Conservation (phyloP, 495 filamentous ascomycete genomes). For the Collariella sp. region DNA sequence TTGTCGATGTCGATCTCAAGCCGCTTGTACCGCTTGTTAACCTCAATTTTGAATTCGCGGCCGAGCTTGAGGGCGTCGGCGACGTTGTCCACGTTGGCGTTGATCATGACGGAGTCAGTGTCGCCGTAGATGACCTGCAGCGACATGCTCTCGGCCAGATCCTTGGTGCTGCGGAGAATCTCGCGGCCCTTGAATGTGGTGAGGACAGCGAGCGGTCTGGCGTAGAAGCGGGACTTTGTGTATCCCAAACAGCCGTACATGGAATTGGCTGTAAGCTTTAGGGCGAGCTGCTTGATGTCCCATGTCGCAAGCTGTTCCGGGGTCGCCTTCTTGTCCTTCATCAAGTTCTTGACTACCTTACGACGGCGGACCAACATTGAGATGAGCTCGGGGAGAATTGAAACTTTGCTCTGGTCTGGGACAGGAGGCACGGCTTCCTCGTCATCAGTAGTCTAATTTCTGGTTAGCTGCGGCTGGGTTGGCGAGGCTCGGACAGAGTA, state of each 20-base stretch:
- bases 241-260: constrained; percentile 99
- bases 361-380: constrained; percentile 80
- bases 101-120: constrained; percentile 99
- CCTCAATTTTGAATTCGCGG: constrained; percentile 51
- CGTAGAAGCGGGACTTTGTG: constrained; percentile 92
- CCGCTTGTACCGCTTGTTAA: constrained; percentile 84
- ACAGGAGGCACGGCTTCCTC: constrained; percentile 71
- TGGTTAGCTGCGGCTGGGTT: constrained; percentile 14
- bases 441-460: constrained; percentile 60
- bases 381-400: constrained; percentile 84
- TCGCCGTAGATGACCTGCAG: constrained; percentile 96
- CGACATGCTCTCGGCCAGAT: constrained; percentile 78
- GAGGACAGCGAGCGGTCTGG: constrained; percentile 86
- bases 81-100: constrained; percentile 91
- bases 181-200: constrained; percentile 97
- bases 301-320: constrained; percentile 83
- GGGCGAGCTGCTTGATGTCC: constrained; percentile 94
- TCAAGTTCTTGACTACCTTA: constrained; percentile 83
- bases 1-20: constrained; percentile 98
- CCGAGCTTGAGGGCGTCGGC: constrained; percentile 85
- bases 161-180: constrained; percentile 90
- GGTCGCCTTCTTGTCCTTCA: constrained; percentile 88
- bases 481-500: background rate
- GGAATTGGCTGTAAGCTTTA: constrained; percentile 97
- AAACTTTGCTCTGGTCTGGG: constrained; percentile 57